These are phyloP conservation scores for Apiospora aurea DNA, from an alignment of 2,329 filamentous ascomycete species.

Conservation along the genomic window DNA sequence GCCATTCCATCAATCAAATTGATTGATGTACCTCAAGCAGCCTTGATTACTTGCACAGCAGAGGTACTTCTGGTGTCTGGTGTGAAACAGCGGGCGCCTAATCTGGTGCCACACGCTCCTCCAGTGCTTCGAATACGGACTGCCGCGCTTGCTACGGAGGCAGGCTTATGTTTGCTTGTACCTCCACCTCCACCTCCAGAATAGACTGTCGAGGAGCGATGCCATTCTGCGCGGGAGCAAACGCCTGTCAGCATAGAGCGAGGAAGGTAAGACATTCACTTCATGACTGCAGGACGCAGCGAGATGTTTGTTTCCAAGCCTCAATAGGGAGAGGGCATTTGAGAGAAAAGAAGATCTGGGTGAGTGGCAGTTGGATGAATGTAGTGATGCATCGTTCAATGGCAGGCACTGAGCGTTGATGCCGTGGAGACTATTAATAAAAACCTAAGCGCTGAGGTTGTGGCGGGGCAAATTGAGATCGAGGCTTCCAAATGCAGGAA, in stretches of 20 bases:
- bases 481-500: constrained; percentile 18
- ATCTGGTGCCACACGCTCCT: neutral
- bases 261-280: neutral
- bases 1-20: too few species aligned
- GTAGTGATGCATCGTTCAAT: neutral
- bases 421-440: constrained; percentile 15
- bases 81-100: constrained; percentile 19
- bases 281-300: neutral
- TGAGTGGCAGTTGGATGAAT: neutral
- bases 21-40: neutral
- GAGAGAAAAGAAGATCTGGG: neutral
- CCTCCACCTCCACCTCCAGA: neutral
- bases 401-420: neutral
- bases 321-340: neutral
- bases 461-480: constrained; percentile 2
- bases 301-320: constrained; percentile 10
- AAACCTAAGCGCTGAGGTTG: constrained; percentile 12
- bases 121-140: neutral
- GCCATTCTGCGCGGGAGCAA: neutral
- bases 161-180: neutral
- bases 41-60: neutral
- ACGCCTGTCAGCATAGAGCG: neutral
- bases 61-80: neutral
- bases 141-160: neutral
- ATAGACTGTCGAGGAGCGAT: neutral